A percentile compares a stretch with the other conserved stretches of the same genome.
Evolutionary conservation across 2,329 filamentous ascomycete species (phyloP).

Genomic region (Macroventuria anomochaeta): DNA sequence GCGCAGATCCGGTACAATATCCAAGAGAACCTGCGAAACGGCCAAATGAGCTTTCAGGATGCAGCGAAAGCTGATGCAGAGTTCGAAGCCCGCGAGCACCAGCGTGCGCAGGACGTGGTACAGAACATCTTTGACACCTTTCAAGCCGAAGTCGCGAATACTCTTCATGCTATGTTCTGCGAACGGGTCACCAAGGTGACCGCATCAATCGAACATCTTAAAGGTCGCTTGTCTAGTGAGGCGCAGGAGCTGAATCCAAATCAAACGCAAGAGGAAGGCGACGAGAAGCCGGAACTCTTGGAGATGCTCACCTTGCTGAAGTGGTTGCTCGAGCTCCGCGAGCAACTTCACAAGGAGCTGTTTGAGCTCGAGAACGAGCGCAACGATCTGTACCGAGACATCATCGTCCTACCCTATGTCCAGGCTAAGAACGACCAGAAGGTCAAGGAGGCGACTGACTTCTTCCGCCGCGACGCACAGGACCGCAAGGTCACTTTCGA

Average conservation of each 20-base stretch:
- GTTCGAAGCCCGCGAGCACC: constrained; percentile 72
- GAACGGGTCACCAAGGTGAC: constrained; percentile 76
- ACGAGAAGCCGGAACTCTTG: constrained; percentile 90
- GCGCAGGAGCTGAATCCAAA: constrained; percentile 74
- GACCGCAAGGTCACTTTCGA: constrained; percentile 76
- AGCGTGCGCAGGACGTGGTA: constrained; percentile 72
- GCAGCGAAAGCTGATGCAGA: constrained; percentile 82
- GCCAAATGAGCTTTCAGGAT: constrained; percentile 81
- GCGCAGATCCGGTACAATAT: constrained; percentile 75
- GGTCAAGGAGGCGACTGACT: constrained; percentile 75
- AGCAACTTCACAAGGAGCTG: constrained; percentile 81
- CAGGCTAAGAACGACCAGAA: constrained; percentile 78
- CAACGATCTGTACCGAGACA: constrained; percentile 83
- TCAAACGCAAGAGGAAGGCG: constrained; percentile 90
- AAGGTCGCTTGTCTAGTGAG: constrained; percentile 74
- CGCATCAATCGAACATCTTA: constrained; percentile 77
- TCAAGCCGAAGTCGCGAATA: constrained; percentile 81
- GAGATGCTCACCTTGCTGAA: constrained; percentile 95
- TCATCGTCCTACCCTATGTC: constrained; percentile 82
- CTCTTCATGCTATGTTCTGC: constrained; percentile 80
- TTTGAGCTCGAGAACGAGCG: constrained; percentile 85
- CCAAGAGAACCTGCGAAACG: constrained; percentile 77
- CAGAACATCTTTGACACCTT: constrained; percentile 85
- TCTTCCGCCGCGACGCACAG: constrained; percentile 80
- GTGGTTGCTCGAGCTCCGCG: constrained; percentile 96